These are phyloP conservation scores for Bassia scoparia DNA, from an alignment of 148 eudicot species.

Conservation along the genomic window DNA sequence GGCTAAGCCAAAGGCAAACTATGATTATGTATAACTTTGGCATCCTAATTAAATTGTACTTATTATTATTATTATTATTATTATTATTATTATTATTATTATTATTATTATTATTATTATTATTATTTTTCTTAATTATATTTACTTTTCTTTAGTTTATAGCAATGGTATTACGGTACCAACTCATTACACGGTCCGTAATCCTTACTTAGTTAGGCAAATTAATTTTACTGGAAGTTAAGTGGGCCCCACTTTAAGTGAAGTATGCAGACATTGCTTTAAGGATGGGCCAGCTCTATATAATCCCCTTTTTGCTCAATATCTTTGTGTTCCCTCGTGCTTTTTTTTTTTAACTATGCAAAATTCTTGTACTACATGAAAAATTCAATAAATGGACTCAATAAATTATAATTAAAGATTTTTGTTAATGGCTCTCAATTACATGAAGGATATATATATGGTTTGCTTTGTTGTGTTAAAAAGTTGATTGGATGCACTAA, in stretches of 20 bases:
- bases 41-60: background rate
- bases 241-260: conserved; percentile 20
- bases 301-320: background rate
- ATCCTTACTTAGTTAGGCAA: background rate
- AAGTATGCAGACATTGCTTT: background rate
- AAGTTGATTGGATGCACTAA: background rate
- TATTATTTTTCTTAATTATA: too few species aligned
- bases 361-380: background rate
- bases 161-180: too few species aligned
- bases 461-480: background rate
- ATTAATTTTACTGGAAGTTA: background rate
- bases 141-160: too few species aligned
- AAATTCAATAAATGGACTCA: background rate
- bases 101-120: too few species aligned
- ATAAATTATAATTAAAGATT: background rate
- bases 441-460: background rate
- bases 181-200: background rate
- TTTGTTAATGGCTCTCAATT: background rate
- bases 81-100: too few species aligned
- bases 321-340: background rate
- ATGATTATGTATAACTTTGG: background rate
- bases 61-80: too few species aligned
- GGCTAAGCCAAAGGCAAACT: background rate
- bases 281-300: conserved; percentile 20
- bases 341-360: conserved; percentile 13